Conservation (phyloP, 805 yeast genomes). For the Cyberlindnera maritima region DNA sequence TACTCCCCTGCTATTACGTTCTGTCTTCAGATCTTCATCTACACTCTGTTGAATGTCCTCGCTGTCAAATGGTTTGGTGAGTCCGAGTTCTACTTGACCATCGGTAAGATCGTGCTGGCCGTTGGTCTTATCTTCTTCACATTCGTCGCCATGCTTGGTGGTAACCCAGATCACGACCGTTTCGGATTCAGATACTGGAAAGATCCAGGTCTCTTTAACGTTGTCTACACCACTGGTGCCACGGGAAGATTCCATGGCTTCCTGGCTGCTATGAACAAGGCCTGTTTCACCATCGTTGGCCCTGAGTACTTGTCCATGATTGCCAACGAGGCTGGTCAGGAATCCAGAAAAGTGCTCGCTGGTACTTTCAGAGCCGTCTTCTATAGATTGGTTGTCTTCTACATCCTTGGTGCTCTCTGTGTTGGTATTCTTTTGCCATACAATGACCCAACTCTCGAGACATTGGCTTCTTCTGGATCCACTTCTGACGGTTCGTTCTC, state of each 20-base stretch:
- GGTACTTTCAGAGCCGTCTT: conserved; percentile 73
- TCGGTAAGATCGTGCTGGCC: conserved; percentile 72
- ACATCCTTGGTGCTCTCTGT: conserved; percentile 61
- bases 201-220: conserved; percentile 51
- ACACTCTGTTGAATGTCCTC: conserved; percentile 61
- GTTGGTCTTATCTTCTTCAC: conserved; percentile 71
- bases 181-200: conserved; percentile 58
- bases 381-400: conserved; percentile 56
- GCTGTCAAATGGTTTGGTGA: conserved; percentile 80
- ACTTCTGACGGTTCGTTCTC: conserved; percentile 53
- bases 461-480: conserved; percentile 58
- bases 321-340: conserved; percentile 75
- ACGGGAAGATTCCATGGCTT: conserved; percentile 72
- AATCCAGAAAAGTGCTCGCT: conserved; percentile 70
- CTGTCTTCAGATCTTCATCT: conserved; percentile 61
- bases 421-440: conserved; percentile 66
- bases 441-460: conserved; percentile 49
- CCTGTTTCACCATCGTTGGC: conserved; percentile 76
- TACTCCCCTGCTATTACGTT: conserved; percentile 70
- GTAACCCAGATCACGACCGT: conserved; percentile 67
- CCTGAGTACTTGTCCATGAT: conserved; percentile 83
- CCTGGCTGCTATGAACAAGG: conserved; percentile 63
- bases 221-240: conserved; percentile 49
- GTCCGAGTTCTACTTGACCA: conserved; percentile 70
- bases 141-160: conserved; percentile 80